These are phyloP conservation scores for Geotrichum australiense DNA, from an alignment of 1,139 yeast genomes.

Conservation along the genomic window DNA sequence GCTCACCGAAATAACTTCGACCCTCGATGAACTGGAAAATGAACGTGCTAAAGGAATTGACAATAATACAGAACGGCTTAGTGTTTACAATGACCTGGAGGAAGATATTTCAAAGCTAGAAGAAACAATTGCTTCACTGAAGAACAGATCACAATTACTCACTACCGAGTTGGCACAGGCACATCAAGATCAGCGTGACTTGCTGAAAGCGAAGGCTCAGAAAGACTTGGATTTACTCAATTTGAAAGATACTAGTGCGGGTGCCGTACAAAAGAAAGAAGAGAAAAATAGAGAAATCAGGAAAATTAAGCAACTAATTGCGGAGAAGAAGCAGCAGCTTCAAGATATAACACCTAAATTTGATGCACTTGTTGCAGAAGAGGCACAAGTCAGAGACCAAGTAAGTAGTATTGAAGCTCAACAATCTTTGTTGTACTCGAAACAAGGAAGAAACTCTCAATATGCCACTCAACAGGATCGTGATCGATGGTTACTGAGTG, in stretches of 20 bases:
- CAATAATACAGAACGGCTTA: conserved; percentile 41
- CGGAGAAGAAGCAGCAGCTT: conserved; percentile 18
- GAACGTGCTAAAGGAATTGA: conserved; percentile 48
- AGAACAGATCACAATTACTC: conserved; percentile 35
- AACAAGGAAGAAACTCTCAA: conserved; percentile 63
- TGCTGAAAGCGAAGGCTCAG: conserved; percentile 33
- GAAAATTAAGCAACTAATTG: conserved; percentile 33
- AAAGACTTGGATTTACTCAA: conserved; percentile 31
- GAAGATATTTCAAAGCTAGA: conserved; percentile 42
- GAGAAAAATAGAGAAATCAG: conserved; percentile 35
- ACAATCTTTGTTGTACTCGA: conserved; percentile 62
- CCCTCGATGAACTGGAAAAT: conserved; percentile 56
- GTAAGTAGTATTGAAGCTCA: conserved; percentile 44
- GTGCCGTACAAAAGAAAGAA: conserved; percentile 7
- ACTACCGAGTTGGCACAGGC: conserved; percentile 42
- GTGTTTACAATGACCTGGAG: conserved; percentile 46
- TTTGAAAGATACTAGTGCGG: conserved; percentile 21
- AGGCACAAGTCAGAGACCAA: conserved; percentile 38
- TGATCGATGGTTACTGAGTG: conserved; percentile 56
- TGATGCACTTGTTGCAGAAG: conserved; percentile 38
- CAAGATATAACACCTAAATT: conserved; percentile 19
- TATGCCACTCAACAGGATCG: conserved; percentile 54
- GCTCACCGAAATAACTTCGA: conserved; percentile 51
- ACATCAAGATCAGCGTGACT: conserved; percentile 42
- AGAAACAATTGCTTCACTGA: conserved; percentile 41